Evolutionary conservation across 495 filamentous ascomycete genomes (phyloP).

Genomic region (Friedmanniomyces simplex): DNA sequence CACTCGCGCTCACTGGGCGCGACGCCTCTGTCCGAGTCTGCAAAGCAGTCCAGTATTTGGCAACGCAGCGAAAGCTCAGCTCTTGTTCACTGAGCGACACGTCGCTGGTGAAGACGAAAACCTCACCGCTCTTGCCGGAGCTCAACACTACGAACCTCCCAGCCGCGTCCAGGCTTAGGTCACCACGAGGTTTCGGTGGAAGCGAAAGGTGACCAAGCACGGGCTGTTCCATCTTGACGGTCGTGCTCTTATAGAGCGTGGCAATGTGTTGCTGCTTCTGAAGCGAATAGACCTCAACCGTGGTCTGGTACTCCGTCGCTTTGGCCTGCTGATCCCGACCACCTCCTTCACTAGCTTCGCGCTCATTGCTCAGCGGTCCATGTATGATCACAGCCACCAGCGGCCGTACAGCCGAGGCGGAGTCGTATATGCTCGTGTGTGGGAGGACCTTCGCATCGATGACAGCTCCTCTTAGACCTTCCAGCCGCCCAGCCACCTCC

Average conservation of each 20-base stretch:
- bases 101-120: slow-evolving; percentile 54
- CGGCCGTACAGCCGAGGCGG: slow-evolving; percentile 35
- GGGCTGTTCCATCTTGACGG: slow-evolving; percentile 37
- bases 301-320: slow-evolving; percentile 60
- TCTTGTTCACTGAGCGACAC: slow-evolving; percentile 26
- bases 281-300: slow-evolving; percentile 76
- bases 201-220: slow-evolving; percentile 34
- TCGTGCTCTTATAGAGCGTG: slow-evolving; percentile 53
- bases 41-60: slow-evolving; percentile 78
- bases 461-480: slow-evolving; percentile 69
- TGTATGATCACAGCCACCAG: slow-evolving; percentile 68
- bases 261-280: slow-evolving; percentile 54
- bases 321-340: background rate
- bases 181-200: slow-evolving; percentile 52
- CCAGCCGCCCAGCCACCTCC: slow-evolving; percentile 54
- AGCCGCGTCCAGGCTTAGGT: slow-evolving; percentile 57
- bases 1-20: slow-evolving; percentile 45
- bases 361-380: slow-evolving; percentile 45
- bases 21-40: slow-evolving; percentile 47
- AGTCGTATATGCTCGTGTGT: slow-evolving; percentile 13
- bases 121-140: slow-evolving; percentile 75
- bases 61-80: slow-evolving; percentile 52
- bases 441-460: slow-evolving; percentile 69
- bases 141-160: slow-evolving; percentile 58
- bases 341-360: slow-evolving; percentile 1